Conservation (phyloP, 352 stramenopile species). For the Paralagenidium karlingii region DNA sequence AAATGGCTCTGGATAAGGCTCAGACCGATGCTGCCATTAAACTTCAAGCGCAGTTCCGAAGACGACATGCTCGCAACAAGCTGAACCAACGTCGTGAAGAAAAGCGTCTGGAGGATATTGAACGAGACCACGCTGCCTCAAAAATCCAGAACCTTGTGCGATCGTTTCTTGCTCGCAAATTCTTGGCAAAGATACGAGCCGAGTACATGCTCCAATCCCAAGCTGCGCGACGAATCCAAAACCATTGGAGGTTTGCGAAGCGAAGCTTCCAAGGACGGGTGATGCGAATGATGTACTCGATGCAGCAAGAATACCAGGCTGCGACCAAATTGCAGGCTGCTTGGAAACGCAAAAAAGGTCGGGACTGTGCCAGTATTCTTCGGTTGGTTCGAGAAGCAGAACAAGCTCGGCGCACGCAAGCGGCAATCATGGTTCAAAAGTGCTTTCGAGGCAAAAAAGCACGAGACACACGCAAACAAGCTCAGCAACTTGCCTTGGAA, state of each 20-base stretch:
- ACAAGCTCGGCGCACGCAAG: conserved; percentile 14
- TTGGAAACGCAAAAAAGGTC: conserved; percentile 48
- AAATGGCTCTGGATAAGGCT: conserved; percentile 14
- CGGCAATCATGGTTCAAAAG: conserved; percentile 27
- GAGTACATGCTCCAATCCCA: conserved; percentile 13
- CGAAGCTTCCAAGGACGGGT: conserved; percentile 24
- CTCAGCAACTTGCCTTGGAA: conserved; percentile 24
- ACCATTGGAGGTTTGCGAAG: conserved; percentile 34
- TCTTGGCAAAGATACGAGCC: conserved; percentile 14
- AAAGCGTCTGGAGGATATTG: conserved; percentile 11
- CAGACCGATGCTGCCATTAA: conserved; percentile 33
- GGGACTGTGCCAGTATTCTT: conserved; percentile 19
- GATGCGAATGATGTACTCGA: conserved; percentile 14
- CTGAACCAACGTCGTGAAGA: conserved; percentile 21
- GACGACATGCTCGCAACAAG: conserved; percentile 24
- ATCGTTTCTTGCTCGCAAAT: conserved; percentile 18
- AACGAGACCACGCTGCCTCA: conserved; percentile 25
- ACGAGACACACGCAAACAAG: conserved; percentile 14
- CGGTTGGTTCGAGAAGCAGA: conserved; percentile 22
- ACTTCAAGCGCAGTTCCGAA: conserved; percentile 44
- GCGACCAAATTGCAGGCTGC: conserved; percentile 33
- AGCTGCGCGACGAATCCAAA: conserved; percentile 29
- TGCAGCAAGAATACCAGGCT: conserved; percentile 22
- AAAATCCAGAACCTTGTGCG: conserved; percentile 26
- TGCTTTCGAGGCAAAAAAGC: conserved; percentile 27